Base-by-base conservation (phyloP, 179 eudicot genomes). In the Beta macrorhiza region DNA sequence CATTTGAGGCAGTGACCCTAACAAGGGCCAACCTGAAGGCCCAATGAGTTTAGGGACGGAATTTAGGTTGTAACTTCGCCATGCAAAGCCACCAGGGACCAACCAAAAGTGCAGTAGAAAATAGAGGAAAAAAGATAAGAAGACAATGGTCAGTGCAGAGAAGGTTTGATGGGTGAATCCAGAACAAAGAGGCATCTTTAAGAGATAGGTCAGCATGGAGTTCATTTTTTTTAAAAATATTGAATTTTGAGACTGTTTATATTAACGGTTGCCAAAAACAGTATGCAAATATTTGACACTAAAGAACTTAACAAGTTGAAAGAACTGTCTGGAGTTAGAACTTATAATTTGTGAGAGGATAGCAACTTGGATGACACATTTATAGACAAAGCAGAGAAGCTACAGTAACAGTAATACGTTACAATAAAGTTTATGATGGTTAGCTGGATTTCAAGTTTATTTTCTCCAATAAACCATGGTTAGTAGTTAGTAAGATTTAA, bases 1-100 rank as follows among this genome's bases (percentile, higher is more conserved):
- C 88, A 86, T 86, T 16, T 75, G 73, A 72, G 86, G 86, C 5
- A 86, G 78, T 4, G 84, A 78, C 70, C 88, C 88, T 42, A 86
- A 51, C 44, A 86, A 25, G 10, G 88, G 88, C 86, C 88, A 86
- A 17, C 88, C 88, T 29, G 77, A 53, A 1, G 86, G 88, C n/a
- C 88, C 88, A 74, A 74, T 82, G 47, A 86, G 84, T 42, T 81
- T 79, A 55, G 75, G 63, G 59, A 57, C 49, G 32, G 71, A 67
- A 68, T 58, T 74, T 15, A 53, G 84, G 78, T 63, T 20, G 58
- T 86, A 64, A 64, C 79, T 84, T 75, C 86, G 82, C 88, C 88
- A 86, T 81, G 88, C 86, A 81, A 84, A 84, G 78, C 88, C 88
- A 55, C 88, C 88, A 51, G 88, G 86, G 76, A 81, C 76, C 47